Percentiles rank a stretch among this genome's conserved stretches.
phyloP scores from a whole-genome alignment of 2,329 filamentous ascomycete species.

The Penicillium expansum region DNA sequence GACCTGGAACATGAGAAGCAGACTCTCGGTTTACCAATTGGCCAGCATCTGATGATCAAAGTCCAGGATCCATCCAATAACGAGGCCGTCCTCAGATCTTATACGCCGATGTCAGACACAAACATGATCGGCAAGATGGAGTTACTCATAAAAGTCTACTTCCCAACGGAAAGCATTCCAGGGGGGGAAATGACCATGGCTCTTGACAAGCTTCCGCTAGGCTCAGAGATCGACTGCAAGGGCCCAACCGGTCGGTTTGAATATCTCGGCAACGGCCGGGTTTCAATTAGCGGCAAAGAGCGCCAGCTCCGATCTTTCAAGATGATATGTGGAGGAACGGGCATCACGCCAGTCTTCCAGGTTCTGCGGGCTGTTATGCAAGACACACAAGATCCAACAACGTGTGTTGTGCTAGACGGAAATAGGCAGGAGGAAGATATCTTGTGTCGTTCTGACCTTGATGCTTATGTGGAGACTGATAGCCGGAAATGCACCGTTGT shows the following conservation, averaged over 20 bases:
- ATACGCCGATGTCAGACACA: conserved; percentile 75
- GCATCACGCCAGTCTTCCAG: conserved; percentile 88
- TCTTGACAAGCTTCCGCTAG: conserved; percentile 68
- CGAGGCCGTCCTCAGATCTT: conserved; percentile 77
- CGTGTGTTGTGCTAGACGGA: conserved; percentile 72
- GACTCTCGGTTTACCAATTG: conserved; percentile 71
- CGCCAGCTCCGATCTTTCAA: conserved; percentile 65
- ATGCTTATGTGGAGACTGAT: conserved; percentile 57
- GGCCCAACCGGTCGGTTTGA: conserved; percentile 84
- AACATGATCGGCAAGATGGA: conserved; percentile 63
- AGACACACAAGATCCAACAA: conserved; percentile 61
- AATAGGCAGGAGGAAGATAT: conserved; percentile 79
- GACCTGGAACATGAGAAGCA: conserved; percentile 70
- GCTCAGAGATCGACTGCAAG: conserved; percentile 77
- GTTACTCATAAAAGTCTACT: conserved; percentile 81
- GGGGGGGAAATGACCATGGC: conserved; percentile 82
- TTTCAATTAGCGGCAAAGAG: conserved; percentile 57
- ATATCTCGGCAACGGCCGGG: conserved; percentile 67
- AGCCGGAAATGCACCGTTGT: conserved; percentile 59
- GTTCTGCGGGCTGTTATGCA: conserved; percentile 72
- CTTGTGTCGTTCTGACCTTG: conserved; percentile 71
- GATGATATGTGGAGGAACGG: conserved; percentile 87
- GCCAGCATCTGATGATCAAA: conserved; percentile 84
- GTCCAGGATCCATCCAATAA: conserved; percentile 65
- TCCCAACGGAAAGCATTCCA: conserved; percentile 53